phyloP scores from a whole-genome alignment of 1,284 basidiomycete species.

The Heterobasidion occidentale region DNA sequence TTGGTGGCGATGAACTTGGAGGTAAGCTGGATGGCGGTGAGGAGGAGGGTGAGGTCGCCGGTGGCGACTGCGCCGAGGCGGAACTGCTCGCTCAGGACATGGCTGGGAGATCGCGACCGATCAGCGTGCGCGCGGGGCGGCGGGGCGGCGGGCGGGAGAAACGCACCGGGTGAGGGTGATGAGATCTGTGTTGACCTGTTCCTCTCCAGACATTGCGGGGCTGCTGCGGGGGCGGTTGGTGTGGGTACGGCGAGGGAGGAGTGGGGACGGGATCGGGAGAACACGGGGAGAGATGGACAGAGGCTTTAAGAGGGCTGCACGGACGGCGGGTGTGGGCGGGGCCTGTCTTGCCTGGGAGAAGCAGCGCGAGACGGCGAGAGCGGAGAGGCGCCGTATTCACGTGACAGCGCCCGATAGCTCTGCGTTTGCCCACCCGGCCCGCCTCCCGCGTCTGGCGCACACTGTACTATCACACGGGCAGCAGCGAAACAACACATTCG shows the following conservation, averaged over 20 bases:
- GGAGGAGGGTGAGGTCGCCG: conserved; percentile 90
- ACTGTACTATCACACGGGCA: too few species aligned
- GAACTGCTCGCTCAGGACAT: conserved; percentile 81
- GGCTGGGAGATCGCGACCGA: conserved; percentile 34
- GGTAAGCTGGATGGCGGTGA: conserved; percentile 94
- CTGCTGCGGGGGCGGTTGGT: not conserved
- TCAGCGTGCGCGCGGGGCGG: conserved; percentile 1
- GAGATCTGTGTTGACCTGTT: conserved; percentile 76
- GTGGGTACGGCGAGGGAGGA: conserved; percentile 4
- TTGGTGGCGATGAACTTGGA: conserved; percentile 98
- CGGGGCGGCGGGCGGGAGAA: conserved; percentile 5
- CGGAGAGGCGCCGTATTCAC: too few species aligned
- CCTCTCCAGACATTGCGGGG: conserved; percentile 45
- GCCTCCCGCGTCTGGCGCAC: too few species aligned
- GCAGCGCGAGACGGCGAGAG: not conserved
- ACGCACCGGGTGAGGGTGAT: conserved; percentile 85
- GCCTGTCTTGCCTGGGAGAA: not conserved
- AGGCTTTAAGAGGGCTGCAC: not conserved
- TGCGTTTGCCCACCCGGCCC: too few species aligned
- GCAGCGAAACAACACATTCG: too few species aligned
- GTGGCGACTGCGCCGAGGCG: conserved; percentile 75
- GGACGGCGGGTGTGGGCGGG: too few species aligned
- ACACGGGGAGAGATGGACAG: not conserved
- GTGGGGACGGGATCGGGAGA: conserved; percentile 2
- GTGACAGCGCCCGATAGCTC: too few species aligned